Evolutionary conservation across 305 asterid genomes (phyloP), one percentile per base, ranked within the genome.

Genomic region (Fraxinus baroniana): DNA sequence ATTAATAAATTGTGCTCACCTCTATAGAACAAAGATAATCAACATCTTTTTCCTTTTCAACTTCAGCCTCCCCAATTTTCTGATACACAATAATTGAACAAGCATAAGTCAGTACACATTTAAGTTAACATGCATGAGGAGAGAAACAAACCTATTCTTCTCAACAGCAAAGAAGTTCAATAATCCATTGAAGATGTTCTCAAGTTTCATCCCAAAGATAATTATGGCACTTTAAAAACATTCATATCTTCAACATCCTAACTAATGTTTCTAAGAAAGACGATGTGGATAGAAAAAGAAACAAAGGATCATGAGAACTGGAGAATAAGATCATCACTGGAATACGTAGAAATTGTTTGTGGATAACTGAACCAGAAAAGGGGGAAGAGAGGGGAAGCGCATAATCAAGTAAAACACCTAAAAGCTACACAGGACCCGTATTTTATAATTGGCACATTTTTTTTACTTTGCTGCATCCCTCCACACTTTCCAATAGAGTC

Each of bases 21-120:
- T 95, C 99, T 80, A 95, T 90, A 7, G 99, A 95, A 80, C 98
- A 95, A 84, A 95, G 95, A 91, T 91, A 95, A 91, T 95, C 98
- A 22, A 94, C 90, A 86, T 95, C 97, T 82, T 94, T 93, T 80
- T 90, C 98, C 83, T 92, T 93, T 77, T 77, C 90, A 52, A 44
- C 79, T 79, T 92, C 97, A 46, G 97, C 92, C 85, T 92, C 97
- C 86, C 93, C 97, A 77, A 95, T 92, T 95, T 95, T 95, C 99
- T 95, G 92, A 81, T 85, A 77, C 20, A 81, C 33, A 78, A 80
- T 64, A 84, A 76, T 71, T 68, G 78, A 64, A 71, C 37, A 76
- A 80, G n/a, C 24, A 8, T 17, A 35, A 46, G 77, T 62, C 24
- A 35, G 33, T 68, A 68, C 3, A 33, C 74, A 28, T 68, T 68